Evolutionary conservation across 106 monocot species (phyloP).

Genomic region (Dioscorea alata): DNA sequence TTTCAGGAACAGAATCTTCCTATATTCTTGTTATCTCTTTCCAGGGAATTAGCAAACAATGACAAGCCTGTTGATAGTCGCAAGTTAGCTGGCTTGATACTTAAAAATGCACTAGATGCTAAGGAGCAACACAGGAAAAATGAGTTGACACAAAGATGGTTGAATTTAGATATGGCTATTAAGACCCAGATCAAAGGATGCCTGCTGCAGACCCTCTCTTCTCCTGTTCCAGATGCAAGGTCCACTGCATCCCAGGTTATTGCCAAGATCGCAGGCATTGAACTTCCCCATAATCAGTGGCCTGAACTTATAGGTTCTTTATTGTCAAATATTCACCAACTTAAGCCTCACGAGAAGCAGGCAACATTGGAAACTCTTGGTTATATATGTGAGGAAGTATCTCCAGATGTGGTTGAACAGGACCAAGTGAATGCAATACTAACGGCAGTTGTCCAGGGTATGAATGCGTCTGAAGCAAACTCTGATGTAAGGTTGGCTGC

Average conservation of each 20-base stretch:
- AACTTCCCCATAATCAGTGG: constrained; percentile 90
- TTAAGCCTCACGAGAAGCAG: constrained; percentile 77
- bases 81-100: constrained; percentile 75
- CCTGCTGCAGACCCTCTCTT: constrained; percentile 71
- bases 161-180: constrained; percentile 53
- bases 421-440: constrained; percentile 92
- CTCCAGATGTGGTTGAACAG: constrained; percentile 78
- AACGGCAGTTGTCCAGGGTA: constrained; percentile 95
- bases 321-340: constrained; percentile 67
- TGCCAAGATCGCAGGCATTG: constrained; percentile 93
- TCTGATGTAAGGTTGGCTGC: constrained; percentile 83
- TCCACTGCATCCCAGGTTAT: constrained; percentile 94
- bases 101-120: constrained; percentile 83
- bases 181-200: constrained; percentile 76
- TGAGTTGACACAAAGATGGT: constrained; percentile 77
- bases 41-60: constrained; percentile 71
- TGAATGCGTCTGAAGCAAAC: constrained; percentile 75
- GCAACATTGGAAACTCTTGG: constrained; percentile 90
- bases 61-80: constrained; percentile 89
- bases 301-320: constrained; percentile 75
- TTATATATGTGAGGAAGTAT: constrained; percentile 17
- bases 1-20: constrained; percentile 90
- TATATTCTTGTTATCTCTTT: constrained; percentile 66
- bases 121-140: constrained; percentile 77
- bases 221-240: constrained; percentile 75